Evolutionary conservation across 495 filamentous ascomycete genomes (phyloP), one percentile per base, ranked within the genome.

Genomic region (Penicillium cosmopolitanum): DNA sequence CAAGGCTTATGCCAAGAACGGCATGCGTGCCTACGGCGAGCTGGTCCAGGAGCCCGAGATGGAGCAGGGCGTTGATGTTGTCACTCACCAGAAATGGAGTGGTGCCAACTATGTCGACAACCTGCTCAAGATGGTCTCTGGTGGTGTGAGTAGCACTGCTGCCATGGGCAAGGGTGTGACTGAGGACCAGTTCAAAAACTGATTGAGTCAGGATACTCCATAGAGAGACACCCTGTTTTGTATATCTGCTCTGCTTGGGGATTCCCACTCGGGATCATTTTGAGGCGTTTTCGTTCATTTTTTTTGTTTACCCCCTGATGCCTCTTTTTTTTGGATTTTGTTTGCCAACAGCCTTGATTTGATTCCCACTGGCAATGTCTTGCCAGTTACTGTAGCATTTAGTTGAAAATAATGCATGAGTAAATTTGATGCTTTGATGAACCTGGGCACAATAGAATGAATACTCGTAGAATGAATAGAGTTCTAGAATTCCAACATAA

Each of bases 121-220:
- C 68, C 71, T 97, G 80, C 78, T 96, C 71, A 97, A 96, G 85
- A 97, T 98, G 95, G 92, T 98, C 11, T 93, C 87, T 6, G 96
- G 95, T 7, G 95, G 95, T 64, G 87, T 98, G 52, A 93, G 88
- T 70, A 89, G 84, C 50, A 98, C 95, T 1, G 89, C 88, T 38
- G 95, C 95, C 4, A 98, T 98, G 95, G 95, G 95, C 11, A 91
- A 91, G 80, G 95, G 96, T 47, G 95, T 98, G 53, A 98, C 95
- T 12, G 95, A 98, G 82, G 92, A 96, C 71, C 95, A 98, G 80
- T 98, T 98, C 73, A 86, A 86, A 68, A 52, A 73, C 48, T 70
- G 46, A 71, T 54, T 60, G 50, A 40, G 9, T 38, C 8, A 36
- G 28, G 19, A 28, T 40, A 21, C 19, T 21, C 19, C 19, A 2